Evolutionary conservation across 805 yeast species (phyloP).

Genomic region (Debaryomyces castellii): DNA sequence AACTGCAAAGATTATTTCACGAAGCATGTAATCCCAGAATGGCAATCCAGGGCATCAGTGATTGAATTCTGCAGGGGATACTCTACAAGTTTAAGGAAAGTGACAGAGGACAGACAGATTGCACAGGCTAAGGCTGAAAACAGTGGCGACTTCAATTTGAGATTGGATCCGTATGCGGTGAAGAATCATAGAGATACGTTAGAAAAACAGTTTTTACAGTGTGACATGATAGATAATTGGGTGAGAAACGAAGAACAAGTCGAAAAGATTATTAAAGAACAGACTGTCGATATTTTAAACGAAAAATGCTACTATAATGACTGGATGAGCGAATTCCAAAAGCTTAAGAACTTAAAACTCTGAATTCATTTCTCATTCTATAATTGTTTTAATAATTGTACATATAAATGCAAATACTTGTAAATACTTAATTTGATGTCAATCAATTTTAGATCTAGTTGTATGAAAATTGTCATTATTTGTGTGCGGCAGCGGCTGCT

Average conservation of each 20-base stretch:
- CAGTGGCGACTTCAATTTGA: slow-evolving; percentile 22
- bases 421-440: not conserved
- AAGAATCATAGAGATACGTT: slow-evolving; percentile 19
- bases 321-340: slow-evolving; percentile 31
- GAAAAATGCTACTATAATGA: slow-evolving; percentile 37
- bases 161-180: slow-evolving; percentile 40
- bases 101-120: slow-evolving; percentile 5
- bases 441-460: too few species aligned
- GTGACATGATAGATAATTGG: slow-evolving; percentile 37
- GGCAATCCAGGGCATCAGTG: slow-evolving; percentile 31
- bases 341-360: not conserved
- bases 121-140: slow-evolving; percentile 1
- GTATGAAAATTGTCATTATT: slow-evolving; percentile 7
- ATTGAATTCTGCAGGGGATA: slow-evolving; percentile 32
- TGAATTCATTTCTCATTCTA: not conserved
- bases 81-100: slow-evolving; percentile 21
- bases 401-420: slow-evolving; percentile 1
- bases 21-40: slow-evolving; percentile 30
- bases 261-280: slow-evolving; percentile 33
- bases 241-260: slow-evolving; percentile 31
- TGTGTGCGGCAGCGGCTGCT: slow-evolving; percentile 47
- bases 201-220: slow-evolving; percentile 21
- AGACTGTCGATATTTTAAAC: slow-evolving; percentile 30
- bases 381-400: not conserved
- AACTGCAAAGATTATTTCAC: slow-evolving; percentile 30